Evolutionary conservation across 2,329 filamentous ascomycete genomes (phyloP).

Genomic region (Neoscytalidium dimidiatum): DNA sequence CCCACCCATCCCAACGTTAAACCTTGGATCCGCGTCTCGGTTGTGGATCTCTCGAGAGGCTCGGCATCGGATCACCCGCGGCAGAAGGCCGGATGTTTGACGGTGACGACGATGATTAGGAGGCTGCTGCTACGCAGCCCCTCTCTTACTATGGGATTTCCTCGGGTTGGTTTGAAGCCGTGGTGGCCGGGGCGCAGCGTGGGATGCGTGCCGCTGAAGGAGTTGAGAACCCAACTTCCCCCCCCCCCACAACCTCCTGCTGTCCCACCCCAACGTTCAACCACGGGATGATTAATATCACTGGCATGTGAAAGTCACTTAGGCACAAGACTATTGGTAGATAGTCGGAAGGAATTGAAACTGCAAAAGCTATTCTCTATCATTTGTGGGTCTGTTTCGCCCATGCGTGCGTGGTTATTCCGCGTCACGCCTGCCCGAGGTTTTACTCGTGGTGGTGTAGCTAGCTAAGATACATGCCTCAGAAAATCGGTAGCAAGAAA

Average conservation of each 20-base stretch:
- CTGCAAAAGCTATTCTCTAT: neutral
- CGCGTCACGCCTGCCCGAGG: neutral
- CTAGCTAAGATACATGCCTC: constrained; percentile 11
- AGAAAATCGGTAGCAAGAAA: neutral
- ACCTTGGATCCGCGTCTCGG: too few relatives aligned
- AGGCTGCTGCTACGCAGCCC: too few relatives aligned
- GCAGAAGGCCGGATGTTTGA: too few relatives aligned
- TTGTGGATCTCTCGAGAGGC: too few relatives aligned
- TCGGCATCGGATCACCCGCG: too few relatives aligned
- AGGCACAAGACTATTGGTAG: neutral
- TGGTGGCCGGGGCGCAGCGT: too few relatives aligned
- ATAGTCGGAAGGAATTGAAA: neutral
- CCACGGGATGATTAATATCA: neutral
- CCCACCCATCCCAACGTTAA: neutral
- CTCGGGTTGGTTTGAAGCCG: too few relatives aligned
- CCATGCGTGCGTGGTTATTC: neutral
- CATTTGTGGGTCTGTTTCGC: neutral
- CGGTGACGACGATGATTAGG: too few relatives aligned
- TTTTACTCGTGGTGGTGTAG: neutral
- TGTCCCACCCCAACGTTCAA: neutral
- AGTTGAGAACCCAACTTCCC: neutral
- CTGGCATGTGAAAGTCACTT: neutral
- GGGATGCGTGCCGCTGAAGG: too few relatives aligned
- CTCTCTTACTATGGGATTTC: too few relatives aligned
- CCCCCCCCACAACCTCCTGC: neutral